These are phyloP conservation scores for Circinella minor DNA, from an alignment of 371 early-diverging fungal genomes.

Conservation along the genomic window DNA sequence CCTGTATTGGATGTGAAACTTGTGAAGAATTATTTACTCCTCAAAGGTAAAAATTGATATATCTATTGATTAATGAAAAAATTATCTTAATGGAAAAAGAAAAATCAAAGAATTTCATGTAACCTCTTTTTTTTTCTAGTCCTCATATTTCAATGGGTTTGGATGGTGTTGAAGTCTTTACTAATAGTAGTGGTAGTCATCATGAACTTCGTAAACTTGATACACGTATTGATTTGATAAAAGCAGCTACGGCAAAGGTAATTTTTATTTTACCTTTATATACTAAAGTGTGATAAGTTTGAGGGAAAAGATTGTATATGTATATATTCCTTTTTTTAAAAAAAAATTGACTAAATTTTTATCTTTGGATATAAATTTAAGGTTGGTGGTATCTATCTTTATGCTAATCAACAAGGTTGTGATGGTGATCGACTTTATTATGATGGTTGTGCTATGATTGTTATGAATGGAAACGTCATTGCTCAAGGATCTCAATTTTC, in stretches of 20 bases:
- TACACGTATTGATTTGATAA: slow-evolving; percentile 85
- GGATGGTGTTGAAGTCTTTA: slow-evolving; percentile 96
- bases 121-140: slow-evolving; percentile 41
- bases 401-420: slow-evolving; percentile 97
- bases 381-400: slow-evolving; percentile 94
- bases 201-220: slow-evolving; percentile 91
- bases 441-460: slow-evolving; percentile 93
- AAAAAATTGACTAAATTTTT: too few relatives aligned
- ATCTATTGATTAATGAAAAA: background rate
- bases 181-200: slow-evolving; percentile 92
- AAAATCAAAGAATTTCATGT: slow-evolving; percentile 1
- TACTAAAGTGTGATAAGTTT: background rate
- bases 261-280: background rate
- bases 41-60: slow-evolving; percentile 54
- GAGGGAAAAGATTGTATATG: background rate
- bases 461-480: slow-evolving; percentile 88
- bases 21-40: slow-evolving; percentile 98
- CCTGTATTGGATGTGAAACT: slow-evolving; percentile 92
- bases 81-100: background rate
- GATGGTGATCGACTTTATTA: slow-evolving; percentile 99
- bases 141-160: slow-evolving; percentile 92
- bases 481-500: slow-evolving; percentile 95
- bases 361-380: slow-evolving; percentile 2
- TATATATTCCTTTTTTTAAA: too few relatives aligned
- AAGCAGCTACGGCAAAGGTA: slow-evolving; percentile 88